Evolutionary conservation across 306 rosid species (phyloP), one percentile per base, ranked within the genome.

Genomic region (Ceratonia siliqua): DNA sequence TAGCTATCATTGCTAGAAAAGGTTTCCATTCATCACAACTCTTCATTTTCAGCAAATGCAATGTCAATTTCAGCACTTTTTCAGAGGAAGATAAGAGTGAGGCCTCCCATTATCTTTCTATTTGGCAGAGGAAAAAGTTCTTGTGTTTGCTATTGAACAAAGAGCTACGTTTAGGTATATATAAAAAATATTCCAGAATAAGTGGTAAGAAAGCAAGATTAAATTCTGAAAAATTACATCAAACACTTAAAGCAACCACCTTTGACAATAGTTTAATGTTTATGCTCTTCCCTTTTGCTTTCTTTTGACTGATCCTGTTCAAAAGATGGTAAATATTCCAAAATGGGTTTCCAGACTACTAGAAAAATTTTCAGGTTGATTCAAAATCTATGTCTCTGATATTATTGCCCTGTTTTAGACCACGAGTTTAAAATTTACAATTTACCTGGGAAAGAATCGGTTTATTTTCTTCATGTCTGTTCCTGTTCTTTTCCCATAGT

Each of bases 141-240:
- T 81, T 53, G 2, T 62, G 80, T 56, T 70, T 78, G 67, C 73
- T 50, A 67, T 62, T 36, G 33, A 33, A 22, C 54, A 28, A 9
- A 63, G 76, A 85, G 65, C 75, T 27, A 75, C 50, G 58, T 61
- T 14, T 72, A 61, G 69, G 50, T 83, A 82, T 82, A 76, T 62
- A 69, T 67, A 75, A 82, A 54, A 41, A 58, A 72, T 76, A 81
- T 81, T 84, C 83, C 67, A 84, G 88, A 84, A 81, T 84, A 81
- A 84, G 85, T 77, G 88, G 89, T 78, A 74, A 82, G 84, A 91
- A 91, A 89, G 97, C 92, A 91, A 93, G 90, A 89, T 91, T 81
- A 88, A 89, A 87, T 93, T 89, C 89, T 83, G 71, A 62, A 79
- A 62, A 25, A 89, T 89, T 93, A 85, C 82, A 73, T 86, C 85